A percentile compares a stretch with the other conserved stretches of the same genome.
Evolutionary conservation across 441 rosid species (phyloP).

Genomic region (Erysimum pusillum): DNA sequence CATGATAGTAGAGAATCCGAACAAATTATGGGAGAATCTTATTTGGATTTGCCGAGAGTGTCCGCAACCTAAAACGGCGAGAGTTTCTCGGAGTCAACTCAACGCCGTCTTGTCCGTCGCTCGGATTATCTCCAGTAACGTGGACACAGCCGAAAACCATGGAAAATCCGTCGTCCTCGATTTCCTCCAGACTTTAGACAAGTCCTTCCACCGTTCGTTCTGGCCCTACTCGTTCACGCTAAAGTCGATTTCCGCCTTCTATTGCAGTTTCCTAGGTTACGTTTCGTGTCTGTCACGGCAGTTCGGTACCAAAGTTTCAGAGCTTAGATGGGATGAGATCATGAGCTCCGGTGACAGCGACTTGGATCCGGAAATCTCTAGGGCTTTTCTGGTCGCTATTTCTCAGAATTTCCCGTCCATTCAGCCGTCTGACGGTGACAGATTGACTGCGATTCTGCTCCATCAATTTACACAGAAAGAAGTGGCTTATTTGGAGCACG

Average conservation of each 20-base stretch:
- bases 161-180: constrained; percentile 60
- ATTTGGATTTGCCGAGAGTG: constrained; percentile 78
- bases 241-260: constrained; percentile 64
- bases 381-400: constrained; percentile 64
- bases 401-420: constrained; percentile 67
- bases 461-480: constrained; percentile 64
- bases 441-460: constrained; percentile 60
- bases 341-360: no score
- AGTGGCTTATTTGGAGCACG: constrained; percentile 67
- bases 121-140: constrained; percentile 63
- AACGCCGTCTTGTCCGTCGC: constrained; percentile 68
- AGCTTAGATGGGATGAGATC: no score
- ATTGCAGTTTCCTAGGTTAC: constrained; percentile 61
- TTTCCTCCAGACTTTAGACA: constrained; percentile 62
- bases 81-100: constrained; percentile 78
- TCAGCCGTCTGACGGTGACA: constrained; percentile 59
- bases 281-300: constrained; percentile 41
- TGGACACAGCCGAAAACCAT: constrained; percentile 49
- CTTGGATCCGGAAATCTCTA: constrained; percentile 48
- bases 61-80: constrained; percentile 70
- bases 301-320: no score
- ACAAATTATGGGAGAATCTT: no score
- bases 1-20: no score
- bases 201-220: constrained; percentile 62
- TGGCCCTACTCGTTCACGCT: constrained; percentile 76